Conservation (phyloP, 1,284 basidiomycete species). For the Tilletia caries region DNA sequence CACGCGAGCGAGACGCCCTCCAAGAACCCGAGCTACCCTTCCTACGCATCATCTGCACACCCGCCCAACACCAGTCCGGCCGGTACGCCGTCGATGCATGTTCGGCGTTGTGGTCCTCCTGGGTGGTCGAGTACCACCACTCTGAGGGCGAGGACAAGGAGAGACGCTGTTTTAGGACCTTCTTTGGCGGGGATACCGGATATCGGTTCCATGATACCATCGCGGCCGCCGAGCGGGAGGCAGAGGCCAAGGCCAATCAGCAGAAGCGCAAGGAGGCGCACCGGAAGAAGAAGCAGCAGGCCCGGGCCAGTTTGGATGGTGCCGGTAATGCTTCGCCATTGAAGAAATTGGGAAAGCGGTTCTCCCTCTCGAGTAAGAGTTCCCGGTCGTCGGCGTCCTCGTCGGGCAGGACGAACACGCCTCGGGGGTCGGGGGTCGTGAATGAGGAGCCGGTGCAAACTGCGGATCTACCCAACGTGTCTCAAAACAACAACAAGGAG, state of each 20-base stretch:
- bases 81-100: conserved; percentile 37
- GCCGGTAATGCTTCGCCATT: too few species aligned
- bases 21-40: not conserved
- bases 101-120: conserved; percentile 42
- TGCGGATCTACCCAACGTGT: not conserved
- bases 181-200: conserved; percentile 50
- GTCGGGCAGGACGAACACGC: not conserved
- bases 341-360: not conserved
- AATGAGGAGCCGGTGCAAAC: not conserved
- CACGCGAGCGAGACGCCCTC: conserved; percentile 13
- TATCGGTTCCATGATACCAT: conserved; percentile 38
- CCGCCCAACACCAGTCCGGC: conserved; percentile 50
- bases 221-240: conserved; percentile 19
- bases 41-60: conserved; percentile 38
- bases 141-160: not conserved
- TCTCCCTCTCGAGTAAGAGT: not conserved
- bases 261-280: conserved; percentile 10
- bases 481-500: not conserved
- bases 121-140: conserved; percentile 35
- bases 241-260: conserved; percentile 16
- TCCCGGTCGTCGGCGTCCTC: not conserved
- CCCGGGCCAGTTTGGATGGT: not conserved
- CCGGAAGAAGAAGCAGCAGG: not conserved
- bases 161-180: conserved; percentile 34
- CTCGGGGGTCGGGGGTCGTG: not conserved